A percentile compares a stretch with the other conserved stretches of the same genome.
These are phyloP conservation scores for Delonix regia DNA, from an alignment of 306 rosid species.

Conservation along the genomic window DNA sequence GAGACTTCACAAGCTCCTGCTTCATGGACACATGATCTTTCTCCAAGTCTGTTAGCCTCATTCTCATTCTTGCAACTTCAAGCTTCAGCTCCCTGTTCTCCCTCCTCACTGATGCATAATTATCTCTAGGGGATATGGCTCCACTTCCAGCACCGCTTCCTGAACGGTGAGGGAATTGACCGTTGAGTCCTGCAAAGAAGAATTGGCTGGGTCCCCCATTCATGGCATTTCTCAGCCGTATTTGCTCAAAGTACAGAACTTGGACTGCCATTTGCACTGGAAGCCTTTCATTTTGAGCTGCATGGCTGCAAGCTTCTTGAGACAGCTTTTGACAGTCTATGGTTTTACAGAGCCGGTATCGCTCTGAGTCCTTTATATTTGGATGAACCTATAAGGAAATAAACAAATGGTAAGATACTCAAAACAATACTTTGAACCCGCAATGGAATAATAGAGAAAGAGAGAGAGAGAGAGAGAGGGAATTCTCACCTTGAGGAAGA, in stretches of 20 bases:
- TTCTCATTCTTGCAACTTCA: conserved; percentile 83
- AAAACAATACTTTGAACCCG: background rate
- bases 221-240: conserved; percentile 15
- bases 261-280: conserved; percentile 30
- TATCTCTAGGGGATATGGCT: conserved; percentile 78
- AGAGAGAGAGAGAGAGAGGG: too few relatives aligned
- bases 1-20: conserved; percentile 61
- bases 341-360: conserved; percentile 19
- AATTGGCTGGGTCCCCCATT: conserved; percentile 18
- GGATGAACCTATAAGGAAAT: conserved; percentile 21
- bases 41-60: conserved; percentile 78
- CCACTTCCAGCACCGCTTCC: conserved; percentile 81
- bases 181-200: conserved; percentile 50
- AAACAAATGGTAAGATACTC: background rate
- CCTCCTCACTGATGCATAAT: conserved; percentile 75
- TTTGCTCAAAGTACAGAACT: conserved; percentile 23
- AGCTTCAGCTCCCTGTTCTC: conserved; percentile 80
- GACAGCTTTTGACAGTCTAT: conserved; percentile 15
- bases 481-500: conserved; percentile 15
- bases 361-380: conserved; percentile 11
- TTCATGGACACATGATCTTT: conserved; percentile 82
- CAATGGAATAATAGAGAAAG: background rate
- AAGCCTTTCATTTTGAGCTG: conserved; percentile 24
- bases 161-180: conserved; percentile 66
- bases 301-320: conserved; percentile 25